Evolutionary conservation across 345 rosid species (phyloP).

Genomic region (Syzygium jambos): DNA sequence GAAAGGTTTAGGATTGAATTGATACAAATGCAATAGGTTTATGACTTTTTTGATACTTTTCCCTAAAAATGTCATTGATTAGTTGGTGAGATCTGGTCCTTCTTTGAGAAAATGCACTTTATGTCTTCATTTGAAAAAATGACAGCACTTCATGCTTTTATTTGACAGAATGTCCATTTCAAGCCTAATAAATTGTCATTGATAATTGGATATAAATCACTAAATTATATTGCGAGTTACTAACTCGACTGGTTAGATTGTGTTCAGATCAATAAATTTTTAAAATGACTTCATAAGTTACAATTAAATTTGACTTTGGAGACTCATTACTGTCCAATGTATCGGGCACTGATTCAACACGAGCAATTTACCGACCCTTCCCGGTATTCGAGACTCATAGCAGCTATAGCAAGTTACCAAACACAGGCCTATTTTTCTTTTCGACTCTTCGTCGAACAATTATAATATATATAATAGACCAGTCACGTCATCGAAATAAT

Average conservation of each 20-base stretch:
- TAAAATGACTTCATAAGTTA: neutral
- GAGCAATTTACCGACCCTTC: too few species aligned
- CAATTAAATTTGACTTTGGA: neutral
- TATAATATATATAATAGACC: too few species aligned
- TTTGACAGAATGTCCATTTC: neutral
- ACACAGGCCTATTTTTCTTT: too few species aligned
- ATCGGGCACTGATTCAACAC: too few species aligned
- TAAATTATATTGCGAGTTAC: neutral
- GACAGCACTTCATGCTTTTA: neutral
- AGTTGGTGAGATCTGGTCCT: neutral
- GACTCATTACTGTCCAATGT: neutral
- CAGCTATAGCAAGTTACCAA: too few species aligned
- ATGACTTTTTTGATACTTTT: neutral
- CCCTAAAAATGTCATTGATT: neutral
- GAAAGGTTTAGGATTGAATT: neutral
- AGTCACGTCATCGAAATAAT: too few species aligned
- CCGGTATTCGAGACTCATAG: too few species aligned
- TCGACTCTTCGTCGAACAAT: too few species aligned
- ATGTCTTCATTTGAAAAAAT: too few species aligned
- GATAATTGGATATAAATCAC: neutral
- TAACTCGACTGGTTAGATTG: neutral
- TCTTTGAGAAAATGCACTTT: too few species aligned
- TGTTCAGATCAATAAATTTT: neutral
- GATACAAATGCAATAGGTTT: neutral
- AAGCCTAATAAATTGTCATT: neutral